A percentile compares a stretch with the other conserved stretches of the same genome.
phyloP scores from a whole-genome alignment of 768 basidiomycete genomes.

The Tylopilus vinaceipallidus region DNA sequence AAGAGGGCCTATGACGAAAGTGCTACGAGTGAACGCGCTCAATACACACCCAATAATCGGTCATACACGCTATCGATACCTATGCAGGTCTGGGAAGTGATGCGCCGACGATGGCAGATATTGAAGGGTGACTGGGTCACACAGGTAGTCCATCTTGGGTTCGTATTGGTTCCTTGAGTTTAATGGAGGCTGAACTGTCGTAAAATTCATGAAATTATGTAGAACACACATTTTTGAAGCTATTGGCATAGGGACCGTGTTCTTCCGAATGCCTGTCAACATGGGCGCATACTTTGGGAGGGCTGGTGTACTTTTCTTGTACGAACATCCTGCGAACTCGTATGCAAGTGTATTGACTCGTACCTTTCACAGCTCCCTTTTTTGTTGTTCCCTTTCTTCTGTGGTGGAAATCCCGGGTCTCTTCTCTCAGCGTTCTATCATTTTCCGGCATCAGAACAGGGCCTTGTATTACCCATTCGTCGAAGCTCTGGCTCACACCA shows the following conservation, averaged over 20 bases:
- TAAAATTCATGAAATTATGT: too few species aligned
- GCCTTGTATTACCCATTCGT: constrained; percentile 51
- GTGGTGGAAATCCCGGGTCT: constrained; percentile 53
- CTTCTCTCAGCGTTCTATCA: constrained; percentile 43
- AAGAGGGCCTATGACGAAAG: constrained; percentile 45
- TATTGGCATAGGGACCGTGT: constrained; percentile 35
- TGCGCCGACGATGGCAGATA: constrained; percentile 45
- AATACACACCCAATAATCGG: constrained; percentile 37
- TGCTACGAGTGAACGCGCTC: constrained; percentile 50
- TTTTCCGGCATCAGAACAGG: constrained; percentile 40
- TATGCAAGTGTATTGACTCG: background rate
- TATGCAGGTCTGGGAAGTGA: constrained; percentile 44
- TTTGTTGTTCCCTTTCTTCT: constrained; percentile 51
- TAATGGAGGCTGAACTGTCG: constrained; percentile 2
- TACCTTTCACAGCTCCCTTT: constrained; percentile 37
- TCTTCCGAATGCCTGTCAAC: constrained; percentile 36
- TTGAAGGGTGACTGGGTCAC: constrained; percentile 40
- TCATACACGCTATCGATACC: constrained; percentile 46
- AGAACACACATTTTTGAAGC: constrained; percentile 36
- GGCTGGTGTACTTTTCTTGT: constrained; percentile 83
- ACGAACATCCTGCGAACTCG: constrained; percentile 16
- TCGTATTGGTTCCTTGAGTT: constrained; percentile 12
- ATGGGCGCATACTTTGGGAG: constrained; percentile 47
- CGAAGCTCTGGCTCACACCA: constrained; percentile 42
- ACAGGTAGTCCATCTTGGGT: constrained; percentile 38